A percentile compares a stretch with the other conserved stretches of the same genome.
Conservation (phyloP, 225 moss, liverwort and hornwort genomes). For the Pleurozium schreberi region DNA sequence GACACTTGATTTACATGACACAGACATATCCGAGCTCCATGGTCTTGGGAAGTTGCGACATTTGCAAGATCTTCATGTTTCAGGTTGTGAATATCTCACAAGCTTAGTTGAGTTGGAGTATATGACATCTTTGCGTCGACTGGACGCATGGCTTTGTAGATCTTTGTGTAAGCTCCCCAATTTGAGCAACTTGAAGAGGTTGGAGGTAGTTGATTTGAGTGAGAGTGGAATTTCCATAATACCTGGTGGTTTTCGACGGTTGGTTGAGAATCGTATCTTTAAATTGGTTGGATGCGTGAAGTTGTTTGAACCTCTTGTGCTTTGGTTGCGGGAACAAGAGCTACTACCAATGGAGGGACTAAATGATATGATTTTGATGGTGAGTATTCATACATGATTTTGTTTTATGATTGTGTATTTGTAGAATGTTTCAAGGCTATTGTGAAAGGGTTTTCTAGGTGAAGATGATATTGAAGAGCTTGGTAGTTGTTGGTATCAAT, state of each 20-base stretch:
- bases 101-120: not conserved
- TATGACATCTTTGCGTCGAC: not conserved
- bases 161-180: not conserved
- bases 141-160: accelerated
- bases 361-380: accelerated
- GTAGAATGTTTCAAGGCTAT: too few species aligned
- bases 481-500: not conserved
- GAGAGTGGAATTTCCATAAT: not conserved
- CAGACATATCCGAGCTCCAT: accelerated
- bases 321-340: not conserved
- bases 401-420: not conserved
- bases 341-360: accelerated
- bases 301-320: not conserved
- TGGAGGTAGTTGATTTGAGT: not conserved
- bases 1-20: accelerated
- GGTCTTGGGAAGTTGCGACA: not conserved
- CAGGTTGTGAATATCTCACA: accelerated
- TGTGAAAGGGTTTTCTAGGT: not conserved
- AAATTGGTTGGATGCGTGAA: not conserved
- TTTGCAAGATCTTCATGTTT: not conserved
- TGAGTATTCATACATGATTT: not conserved
- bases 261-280: not conserved
- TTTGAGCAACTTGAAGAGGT: not conserved
- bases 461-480: not conserved
- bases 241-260: not conserved